Evolutionary conservation across 805 yeast species (phyloP).

Genomic region (Lachancea meyersii): DNA sequence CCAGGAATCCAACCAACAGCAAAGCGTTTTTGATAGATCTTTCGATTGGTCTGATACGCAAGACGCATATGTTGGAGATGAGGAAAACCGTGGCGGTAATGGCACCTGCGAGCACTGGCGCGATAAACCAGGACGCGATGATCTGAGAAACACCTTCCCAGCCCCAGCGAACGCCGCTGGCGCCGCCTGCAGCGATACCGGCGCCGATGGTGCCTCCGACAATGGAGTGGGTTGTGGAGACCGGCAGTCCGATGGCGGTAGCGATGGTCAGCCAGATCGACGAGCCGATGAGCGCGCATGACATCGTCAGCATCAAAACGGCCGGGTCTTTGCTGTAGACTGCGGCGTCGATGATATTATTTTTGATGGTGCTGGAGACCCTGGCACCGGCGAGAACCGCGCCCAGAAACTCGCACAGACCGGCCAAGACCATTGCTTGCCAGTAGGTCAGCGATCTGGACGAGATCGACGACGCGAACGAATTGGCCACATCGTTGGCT

Average conservation of each 20-base stretch:
- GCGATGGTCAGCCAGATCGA: constrained; percentile 65
- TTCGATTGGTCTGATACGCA: constrained; percentile 43
- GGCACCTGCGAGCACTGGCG: constrained; percentile 62
- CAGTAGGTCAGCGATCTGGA: constrained; percentile 62
- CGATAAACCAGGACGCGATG: constrained; percentile 75
- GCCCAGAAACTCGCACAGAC: constrained; percentile 66
- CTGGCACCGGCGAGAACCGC: constrained; percentile 69
- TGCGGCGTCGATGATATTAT: constrained; percentile 50
- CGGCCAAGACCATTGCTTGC: constrained; percentile 73
- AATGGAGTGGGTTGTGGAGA: constrained; percentile 73
- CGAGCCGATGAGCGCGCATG: constrained; percentile 69
- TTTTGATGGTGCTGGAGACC: constrained; percentile 67
- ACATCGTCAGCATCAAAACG: constrained; percentile 68
- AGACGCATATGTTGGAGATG: constrained; percentile 51
- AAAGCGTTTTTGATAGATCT: constrained; percentile 50
- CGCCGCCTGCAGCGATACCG: constrained; percentile 68
- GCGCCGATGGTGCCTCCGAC: constrained; percentile 73
- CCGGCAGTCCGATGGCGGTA: constrained; percentile 66
- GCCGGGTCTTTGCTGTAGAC: constrained; percentile 53
- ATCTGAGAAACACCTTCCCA: constrained; percentile 70
- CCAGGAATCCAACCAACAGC: constrained; percentile 51
- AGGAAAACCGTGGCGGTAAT: constrained; percentile 56
- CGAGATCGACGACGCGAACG: constrained; percentile 70
- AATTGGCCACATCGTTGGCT: constrained; percentile 77
- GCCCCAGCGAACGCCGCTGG: constrained; percentile 59